Conservation (phyloP, 1,284 basidiomycete genomes). For the Moesziomyces parantarcticus region DNA sequence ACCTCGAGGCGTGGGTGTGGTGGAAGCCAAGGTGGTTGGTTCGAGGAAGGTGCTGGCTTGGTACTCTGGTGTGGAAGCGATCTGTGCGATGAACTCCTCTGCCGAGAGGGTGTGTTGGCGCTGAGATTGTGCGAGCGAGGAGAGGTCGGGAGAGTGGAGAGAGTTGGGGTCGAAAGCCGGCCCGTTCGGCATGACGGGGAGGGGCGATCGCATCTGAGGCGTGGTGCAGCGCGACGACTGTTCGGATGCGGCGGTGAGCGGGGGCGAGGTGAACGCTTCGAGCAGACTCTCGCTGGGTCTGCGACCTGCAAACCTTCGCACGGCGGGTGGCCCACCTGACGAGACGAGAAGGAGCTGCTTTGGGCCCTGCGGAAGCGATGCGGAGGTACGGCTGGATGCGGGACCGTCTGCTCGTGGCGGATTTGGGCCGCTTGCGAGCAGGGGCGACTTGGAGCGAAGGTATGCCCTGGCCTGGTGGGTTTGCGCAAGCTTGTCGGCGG, state of each 20-base stretch:
- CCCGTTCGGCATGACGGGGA: conserved; percentile 43
- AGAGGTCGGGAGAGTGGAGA: conserved; percentile 16
- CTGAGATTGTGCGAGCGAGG: conserved; percentile 1
- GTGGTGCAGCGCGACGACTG: conserved; percentile 27
- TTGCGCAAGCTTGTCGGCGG: conserved; percentile 10
- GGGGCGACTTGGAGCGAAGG: conserved; percentile 18
- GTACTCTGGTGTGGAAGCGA: conserved; percentile 35
- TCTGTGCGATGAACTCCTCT: conserved; percentile 38
- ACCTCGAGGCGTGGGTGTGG: too few relatives aligned
- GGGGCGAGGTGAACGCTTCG: conserved; percentile 14
- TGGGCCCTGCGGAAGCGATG: conserved; percentile 16
- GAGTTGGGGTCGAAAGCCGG: conserved; percentile 27
- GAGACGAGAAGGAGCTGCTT: conserved; percentile 35
- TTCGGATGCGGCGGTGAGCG: conserved; percentile 7
- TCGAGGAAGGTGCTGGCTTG: conserved; percentile 38
- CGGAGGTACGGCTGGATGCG: not conserved
- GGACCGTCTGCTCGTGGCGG: conserved; percentile 3
- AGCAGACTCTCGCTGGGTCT: conserved; percentile 26
- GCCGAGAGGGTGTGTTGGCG: conserved; percentile 19
- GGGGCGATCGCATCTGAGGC: conserved; percentile 31
- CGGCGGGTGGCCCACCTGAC: conserved; percentile 31
- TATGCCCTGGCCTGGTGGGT: conserved; percentile 3
- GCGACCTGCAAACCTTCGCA: conserved; percentile 27
- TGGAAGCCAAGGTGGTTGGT: conserved; percentile 6
- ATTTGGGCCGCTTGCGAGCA: conserved; percentile 2